Base-by-base conservation (phyloP, 768 basidiomycete species). In the Panus rudis region DNA sequence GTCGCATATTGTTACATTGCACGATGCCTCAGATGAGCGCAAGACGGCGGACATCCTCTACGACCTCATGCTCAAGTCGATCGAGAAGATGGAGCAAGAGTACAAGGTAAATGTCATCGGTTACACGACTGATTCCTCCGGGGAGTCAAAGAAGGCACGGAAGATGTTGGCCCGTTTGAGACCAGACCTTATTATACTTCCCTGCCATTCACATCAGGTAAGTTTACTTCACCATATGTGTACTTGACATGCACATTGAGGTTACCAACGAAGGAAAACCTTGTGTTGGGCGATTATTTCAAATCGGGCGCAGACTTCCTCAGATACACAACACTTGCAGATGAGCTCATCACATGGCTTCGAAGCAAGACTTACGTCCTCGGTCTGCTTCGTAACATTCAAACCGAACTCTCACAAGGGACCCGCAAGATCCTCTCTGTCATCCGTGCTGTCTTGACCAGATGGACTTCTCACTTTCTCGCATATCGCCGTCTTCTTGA, bases 131-230 rank as follows among this genome's bases (percentile, higher is more conserved):
- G 63, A 70, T 59, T 59, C 62, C 13, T 63, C 55, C 1, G 66
- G 64, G 2, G 63, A 69, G 31, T 63, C 60, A 11, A 13, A 26
- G 17, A 62, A 63, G 42, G 63, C 63, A 2, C 39, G 47, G 0
- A 16, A 21, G 1, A 41, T 61, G 2, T 44, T 67, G 4, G 20
- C 12, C 1, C 4, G n/a, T 2, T 50, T 56, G 25, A 45, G 41
- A 23, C 61, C 58, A 2, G 22, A 51, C 14, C 23, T 69, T 2
- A 55, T 69, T n/a, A 47, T 52, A 0, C 59, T 53, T 7, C 60
- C 65, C 41, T 69, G 67, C 41, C 62, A 60, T 42, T 56, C 61
- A 2, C 67, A 70, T 50, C 66, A 69, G 55, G 66, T 68, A 45
- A 4, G 46, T 49, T 16, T 14, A 10, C 28, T 10, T 10, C 10